Percentiles rank a stretch among this genome's conserved stretches.
Conservation (phyloP, 352 stramenopile genomes). For the Phytopythium mirpurense region DNA sequence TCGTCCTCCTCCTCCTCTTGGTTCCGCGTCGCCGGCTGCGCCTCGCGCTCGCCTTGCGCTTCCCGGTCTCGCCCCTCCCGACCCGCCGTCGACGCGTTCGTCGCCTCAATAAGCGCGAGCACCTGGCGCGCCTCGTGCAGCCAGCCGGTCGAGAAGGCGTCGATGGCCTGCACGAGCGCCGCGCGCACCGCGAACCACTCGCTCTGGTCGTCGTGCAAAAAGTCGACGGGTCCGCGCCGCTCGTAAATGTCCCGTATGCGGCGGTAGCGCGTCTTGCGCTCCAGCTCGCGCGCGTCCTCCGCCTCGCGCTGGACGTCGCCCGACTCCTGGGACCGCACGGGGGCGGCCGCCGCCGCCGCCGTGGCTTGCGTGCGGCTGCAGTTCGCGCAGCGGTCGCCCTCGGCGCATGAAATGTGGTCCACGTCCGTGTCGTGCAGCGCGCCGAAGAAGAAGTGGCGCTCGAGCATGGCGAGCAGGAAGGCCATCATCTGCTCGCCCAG, state of each 20-base stretch:
- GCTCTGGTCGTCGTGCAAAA: constrained; percentile 52
- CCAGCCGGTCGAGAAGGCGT: constrained; percentile 69
- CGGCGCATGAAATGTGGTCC: constrained; percentile 49
- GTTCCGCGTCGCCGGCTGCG: too few relatives aligned
- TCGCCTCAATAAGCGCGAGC: constrained; percentile 38
- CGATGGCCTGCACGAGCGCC: constrained; percentile 66
- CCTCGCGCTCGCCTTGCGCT: not conserved
- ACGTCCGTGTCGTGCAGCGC: constrained; percentile 69
- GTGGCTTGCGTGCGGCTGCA: constrained; percentile 1
- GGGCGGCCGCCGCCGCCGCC: not conserved
- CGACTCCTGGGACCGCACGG: not conserved
- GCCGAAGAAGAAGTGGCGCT: constrained; percentile 82
- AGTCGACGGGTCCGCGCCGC: constrained; percentile 50
- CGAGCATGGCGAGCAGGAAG: constrained; percentile 73
- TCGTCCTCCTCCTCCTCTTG: not conserved
- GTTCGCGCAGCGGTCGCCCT: constrained; percentile 1
- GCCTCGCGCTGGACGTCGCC: not conserved
- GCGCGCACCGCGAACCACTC: constrained; percentile 66
- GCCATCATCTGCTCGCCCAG: constrained; percentile 85
- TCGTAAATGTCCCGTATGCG: constrained; percentile 81
- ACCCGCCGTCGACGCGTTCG: constrained; percentile 1
- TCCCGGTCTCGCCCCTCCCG: too few relatives aligned
- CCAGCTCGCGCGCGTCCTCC: not conserved
- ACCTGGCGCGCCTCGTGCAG: constrained; percentile 54
- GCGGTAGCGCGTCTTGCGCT: constrained; percentile 34